A percentile compares a stretch with the other conserved stretches of the same genome.
Conservation (phyloP, 352 stramenopile species). For the Globisporangium yorkense region DNA sequence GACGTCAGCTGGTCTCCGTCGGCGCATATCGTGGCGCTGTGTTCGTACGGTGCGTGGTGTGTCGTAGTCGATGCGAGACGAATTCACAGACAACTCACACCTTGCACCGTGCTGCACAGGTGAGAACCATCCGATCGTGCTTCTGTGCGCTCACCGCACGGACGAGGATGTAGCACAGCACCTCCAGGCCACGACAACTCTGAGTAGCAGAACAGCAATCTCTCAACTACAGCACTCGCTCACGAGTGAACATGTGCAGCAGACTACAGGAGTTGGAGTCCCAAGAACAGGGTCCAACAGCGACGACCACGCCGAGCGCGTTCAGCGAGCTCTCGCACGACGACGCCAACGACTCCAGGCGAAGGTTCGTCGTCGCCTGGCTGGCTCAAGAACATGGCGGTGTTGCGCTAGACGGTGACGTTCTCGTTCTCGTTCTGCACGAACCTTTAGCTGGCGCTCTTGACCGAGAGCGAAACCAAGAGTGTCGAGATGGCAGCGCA, state of each 20-base stretch:
- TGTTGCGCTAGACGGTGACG: not conserved
- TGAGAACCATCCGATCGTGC: slow-evolving; percentile 50
- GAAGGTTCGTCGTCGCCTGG: slow-evolving; percentile 20
- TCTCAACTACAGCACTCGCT: not conserved
- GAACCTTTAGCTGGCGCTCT: slow-evolving; percentile 7
- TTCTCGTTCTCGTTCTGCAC: not conserved
- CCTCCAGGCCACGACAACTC: not conserved
- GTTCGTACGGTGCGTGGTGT: slow-evolving; percentile 36
- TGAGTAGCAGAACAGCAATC: not conserved
- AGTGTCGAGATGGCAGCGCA: slow-evolving; percentile 1
- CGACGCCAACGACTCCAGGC: slow-evolving; percentile 35
- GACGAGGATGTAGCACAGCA: slow-evolving; percentile 28
- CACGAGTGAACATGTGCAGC: not conserved
- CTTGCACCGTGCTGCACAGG: slow-evolving; percentile 17
- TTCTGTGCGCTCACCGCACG: slow-evolving; percentile 45
- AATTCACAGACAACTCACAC: not conserved
- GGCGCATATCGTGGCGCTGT: slow-evolving; percentile 57
- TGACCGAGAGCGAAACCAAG: slow-evolving; percentile 10
- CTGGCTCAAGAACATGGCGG: not conserved
- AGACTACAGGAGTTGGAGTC: not conserved
- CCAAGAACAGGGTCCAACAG: slow-evolving; percentile 5
- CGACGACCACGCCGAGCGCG: slow-evolving; percentile 23
- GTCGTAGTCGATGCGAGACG: not conserved
- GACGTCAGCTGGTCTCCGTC: slow-evolving; percentile 59
- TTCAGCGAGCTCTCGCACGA: slow-evolving; percentile 41